These are phyloP conservation scores for Diaporthe australafricana DNA, from an alignment of 2,329 filamentous ascomycete species.

Conservation along the genomic window DNA sequence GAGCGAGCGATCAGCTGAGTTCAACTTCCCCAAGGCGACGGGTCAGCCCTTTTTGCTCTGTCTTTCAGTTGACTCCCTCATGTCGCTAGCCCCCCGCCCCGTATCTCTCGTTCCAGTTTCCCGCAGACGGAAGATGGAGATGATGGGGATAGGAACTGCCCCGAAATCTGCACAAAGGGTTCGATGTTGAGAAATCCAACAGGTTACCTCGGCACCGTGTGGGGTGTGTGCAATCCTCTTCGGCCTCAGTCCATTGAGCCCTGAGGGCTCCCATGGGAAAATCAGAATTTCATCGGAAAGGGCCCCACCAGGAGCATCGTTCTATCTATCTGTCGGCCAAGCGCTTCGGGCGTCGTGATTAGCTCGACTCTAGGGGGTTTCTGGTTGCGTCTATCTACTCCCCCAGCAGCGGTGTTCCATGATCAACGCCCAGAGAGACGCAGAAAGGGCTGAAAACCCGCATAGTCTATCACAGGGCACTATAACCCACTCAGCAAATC, in stretches of 20 bases:
- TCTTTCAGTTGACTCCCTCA: not conserved
- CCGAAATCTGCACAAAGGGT: constrained; percentile 25
- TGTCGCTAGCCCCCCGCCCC: constrained; percentile 15
- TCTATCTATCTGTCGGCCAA: constrained; percentile 27
- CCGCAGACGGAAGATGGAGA: not conserved
- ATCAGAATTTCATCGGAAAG: constrained; percentile 18
- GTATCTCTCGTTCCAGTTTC: constrained; percentile 8
- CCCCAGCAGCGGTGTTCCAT: constrained; percentile 14
- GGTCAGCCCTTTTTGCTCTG: not conserved
- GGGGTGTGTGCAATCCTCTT: constrained; percentile 21
- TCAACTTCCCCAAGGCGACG: not conserved
- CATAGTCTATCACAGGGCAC: not conserved
- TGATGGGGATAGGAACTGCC: not conserved
- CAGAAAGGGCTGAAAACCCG: not conserved
- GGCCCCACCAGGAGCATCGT: not conserved
- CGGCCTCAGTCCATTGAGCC: constrained; percentile 4
- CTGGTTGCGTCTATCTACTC: constrained; percentile 5
- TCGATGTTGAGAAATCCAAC: not conserved
- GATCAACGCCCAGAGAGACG: not conserved
- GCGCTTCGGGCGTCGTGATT: constrained; percentile 17
- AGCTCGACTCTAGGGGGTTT: constrained; percentile 16
- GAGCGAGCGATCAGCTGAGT: not conserved
- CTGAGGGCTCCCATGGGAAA: constrained; percentile 21
- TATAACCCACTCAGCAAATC: constrained; percentile 1
- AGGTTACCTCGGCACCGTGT: constrained; percentile 18